A percentile compares a stretch with the other conserved stretches of the same genome.
These are phyloP conservation scores for Tetradesmus obliquus DNA, from an alignment of 139 green algal species.

Conservation along the genomic window DNA sequence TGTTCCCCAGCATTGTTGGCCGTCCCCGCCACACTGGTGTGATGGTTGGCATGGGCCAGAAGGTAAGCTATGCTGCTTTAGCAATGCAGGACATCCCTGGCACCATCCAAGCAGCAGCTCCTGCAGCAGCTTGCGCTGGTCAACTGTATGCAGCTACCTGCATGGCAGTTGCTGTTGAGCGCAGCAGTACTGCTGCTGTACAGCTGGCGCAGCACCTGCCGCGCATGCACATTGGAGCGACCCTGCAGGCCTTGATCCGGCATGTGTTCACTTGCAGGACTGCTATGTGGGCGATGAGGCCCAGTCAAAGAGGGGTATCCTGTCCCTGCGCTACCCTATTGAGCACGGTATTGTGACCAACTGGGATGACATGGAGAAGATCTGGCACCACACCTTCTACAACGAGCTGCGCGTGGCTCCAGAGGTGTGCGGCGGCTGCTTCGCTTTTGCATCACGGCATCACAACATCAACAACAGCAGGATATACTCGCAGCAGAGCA, in stretches of 20 bases:
- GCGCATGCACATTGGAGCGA: not conserved
- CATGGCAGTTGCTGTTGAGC: not conserved
- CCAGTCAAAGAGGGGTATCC: slow-evolving; percentile 97
- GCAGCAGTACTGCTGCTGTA: not conserved
- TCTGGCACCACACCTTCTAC: slow-evolving; percentile 99
- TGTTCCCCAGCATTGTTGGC: slow-evolving; percentile 98
- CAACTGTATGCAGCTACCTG: not conserved
- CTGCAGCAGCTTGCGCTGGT: not conserved
- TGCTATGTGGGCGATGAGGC: slow-evolving; percentile 99
- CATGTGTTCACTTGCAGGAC: slow-evolving; percentile 73
- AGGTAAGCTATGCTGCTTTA: slow-evolving; percentile 55
- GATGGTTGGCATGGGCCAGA: slow-evolving; percentile 91
- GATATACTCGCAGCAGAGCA: too few relatives aligned
- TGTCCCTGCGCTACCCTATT: slow-evolving; percentile 98
- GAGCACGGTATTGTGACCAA: slow-evolving; percentile 98
- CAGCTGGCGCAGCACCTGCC: not conserved
- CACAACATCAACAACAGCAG: not conserved
- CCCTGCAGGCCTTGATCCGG: not conserved
- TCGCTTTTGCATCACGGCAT: not conserved
- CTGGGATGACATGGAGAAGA: slow-evolving; percentile 99
- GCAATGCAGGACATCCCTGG: not conserved
- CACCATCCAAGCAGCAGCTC: not conserved
- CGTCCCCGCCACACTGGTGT: slow-evolving; percentile 94
- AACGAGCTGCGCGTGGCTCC: slow-evolving; percentile 99
- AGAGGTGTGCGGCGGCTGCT: slow-evolving; percentile 66